These are phyloP conservation scores for Lactifluus subvellereus DNA, from an alignment of 768 basidiomycete genomes.

Conservation along the genomic window DNA sequence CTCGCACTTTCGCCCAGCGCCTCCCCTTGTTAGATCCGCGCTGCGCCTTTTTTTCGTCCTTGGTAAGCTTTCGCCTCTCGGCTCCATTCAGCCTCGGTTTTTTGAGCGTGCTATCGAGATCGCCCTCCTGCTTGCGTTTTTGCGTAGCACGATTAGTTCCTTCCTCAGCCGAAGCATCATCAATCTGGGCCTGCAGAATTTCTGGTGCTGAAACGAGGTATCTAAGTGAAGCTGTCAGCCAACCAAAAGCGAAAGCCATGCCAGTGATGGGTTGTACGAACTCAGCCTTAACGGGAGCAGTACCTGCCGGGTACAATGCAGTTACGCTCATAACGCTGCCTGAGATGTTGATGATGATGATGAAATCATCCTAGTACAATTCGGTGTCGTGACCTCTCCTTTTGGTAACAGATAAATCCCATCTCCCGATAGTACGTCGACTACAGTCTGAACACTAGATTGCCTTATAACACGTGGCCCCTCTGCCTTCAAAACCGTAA, in stretches of 20 bases:
- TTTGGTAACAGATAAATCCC: background rate
- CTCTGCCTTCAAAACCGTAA: background rate
- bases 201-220: slow-evolving; percentile 34
- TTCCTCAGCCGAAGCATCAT: slow-evolving; percentile 65
- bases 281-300: slow-evolving; percentile 51
- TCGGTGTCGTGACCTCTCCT: background rate
- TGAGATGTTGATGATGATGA: background rate
- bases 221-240: slow-evolving; percentile 27
- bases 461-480: background rate
- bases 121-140: slow-evolving; percentile 19
- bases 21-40: slow-evolving; percentile 82
- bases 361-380: background rate
- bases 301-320: slow-evolving; percentile 35
- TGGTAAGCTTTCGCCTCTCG: slow-evolving; percentile 43
- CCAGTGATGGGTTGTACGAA: slow-evolving; percentile 28
- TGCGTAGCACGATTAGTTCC: slow-evolving; percentile 35
- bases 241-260: too few species aligned
- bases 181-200: slow-evolving; percentile 29
- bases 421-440: background rate
- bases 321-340: background rate
- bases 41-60: slow-evolving; percentile 66
- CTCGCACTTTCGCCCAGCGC: slow-evolving; percentile 68
- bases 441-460: too few species aligned
- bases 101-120: slow-evolving; percentile 26
- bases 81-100: slow-evolving; percentile 31